Conservation (phyloP, 495 filamentous ascomycete genomes). For the Annulohypoxylon bovei region DNA sequence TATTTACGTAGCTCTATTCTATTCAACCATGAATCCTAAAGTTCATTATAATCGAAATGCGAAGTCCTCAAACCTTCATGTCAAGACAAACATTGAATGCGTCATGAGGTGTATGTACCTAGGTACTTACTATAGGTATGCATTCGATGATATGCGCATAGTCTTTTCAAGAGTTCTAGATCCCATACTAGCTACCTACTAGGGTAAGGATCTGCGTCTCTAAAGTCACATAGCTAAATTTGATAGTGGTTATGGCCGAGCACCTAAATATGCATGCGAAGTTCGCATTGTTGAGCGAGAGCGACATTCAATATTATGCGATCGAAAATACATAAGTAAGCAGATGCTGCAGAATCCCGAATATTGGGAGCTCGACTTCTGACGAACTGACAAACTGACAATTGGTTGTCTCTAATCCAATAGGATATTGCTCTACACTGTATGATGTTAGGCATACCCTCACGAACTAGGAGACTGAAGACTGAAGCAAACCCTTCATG, state of each 20-base stretch:
- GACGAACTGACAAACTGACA: background rate
- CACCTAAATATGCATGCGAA: background rate
- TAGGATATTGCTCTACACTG: background rate
- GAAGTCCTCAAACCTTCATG: background rate
- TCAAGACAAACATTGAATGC: background rate
- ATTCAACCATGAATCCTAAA: background rate
- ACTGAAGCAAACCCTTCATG: background rate
- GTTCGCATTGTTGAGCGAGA: conserved; percentile 5
- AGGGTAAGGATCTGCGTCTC: conserved; percentile 29
- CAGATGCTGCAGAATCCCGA: too few relatives aligned
- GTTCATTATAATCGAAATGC: background rate
- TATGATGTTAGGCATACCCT: background rate
- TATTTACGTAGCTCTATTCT: background rate
- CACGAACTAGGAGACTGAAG: background rate
- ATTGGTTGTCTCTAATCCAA: background rate
- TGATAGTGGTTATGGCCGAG: background rate
- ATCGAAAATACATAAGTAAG: background rate
- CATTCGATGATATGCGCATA: background rate
- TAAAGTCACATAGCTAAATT: conserved; percentile 12
- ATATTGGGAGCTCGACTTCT: too few relatives aligned
- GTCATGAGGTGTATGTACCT: background rate
- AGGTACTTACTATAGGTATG: background rate
- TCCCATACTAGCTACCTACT: conserved; percentile 2
- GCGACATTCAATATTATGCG: background rate
- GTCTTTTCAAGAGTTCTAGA: conserved; percentile 10